These are phyloP conservation scores for Globisporangium spinosum DNA, from an alignment of 352 stramenopile genomes.

Conservation along the genomic window DNA sequence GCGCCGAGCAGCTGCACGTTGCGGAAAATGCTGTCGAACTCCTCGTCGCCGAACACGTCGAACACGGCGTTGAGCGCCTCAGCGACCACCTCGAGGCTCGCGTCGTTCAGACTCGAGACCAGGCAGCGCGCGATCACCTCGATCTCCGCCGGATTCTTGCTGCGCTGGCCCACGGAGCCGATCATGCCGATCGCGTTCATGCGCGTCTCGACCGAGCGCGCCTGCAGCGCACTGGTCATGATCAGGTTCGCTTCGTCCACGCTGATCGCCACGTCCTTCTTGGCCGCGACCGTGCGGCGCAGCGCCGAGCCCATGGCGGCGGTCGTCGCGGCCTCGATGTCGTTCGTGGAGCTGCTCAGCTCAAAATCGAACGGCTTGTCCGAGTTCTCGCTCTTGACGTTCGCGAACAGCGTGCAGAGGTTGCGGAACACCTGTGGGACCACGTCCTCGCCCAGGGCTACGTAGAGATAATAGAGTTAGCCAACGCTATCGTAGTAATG, in stretches of 20 bases:
- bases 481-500: neutral
- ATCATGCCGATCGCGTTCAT: conserved; percentile 78
- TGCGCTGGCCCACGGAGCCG: conserved; percentile 71
- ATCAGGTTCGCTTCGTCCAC: conserved; percentile 68
- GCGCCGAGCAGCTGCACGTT: conserved; percentile 54
- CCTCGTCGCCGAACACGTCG: conserved; percentile 80
- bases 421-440: conserved; percentile 77
- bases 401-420: conserved; percentile 70
- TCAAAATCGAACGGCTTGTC: conserved; percentile 36
- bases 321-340: conserved; percentile 67
- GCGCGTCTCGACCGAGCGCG: conserved; percentile 59
- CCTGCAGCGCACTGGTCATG: conserved; percentile 57
- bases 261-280: conserved; percentile 48
- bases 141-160: conserved; percentile 57
- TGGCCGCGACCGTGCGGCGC: conserved; percentile 50
- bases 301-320: conserved; percentile 70
- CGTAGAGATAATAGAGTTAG: neutral
- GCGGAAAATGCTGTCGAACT: conserved; percentile 75
- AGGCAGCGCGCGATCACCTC: conserved; percentile 68
- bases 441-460: conserved; percentile 42
- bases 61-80: conserved; percentile 86
- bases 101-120: conserved; percentile 51
- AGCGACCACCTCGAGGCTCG: conserved; percentile 77
- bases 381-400: conserved; percentile 43
- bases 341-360: conserved; percentile 38